phyloP scores from a whole-genome alignment of 768 basidiomycete species.

The Boletus tylopilopsis region DNA sequence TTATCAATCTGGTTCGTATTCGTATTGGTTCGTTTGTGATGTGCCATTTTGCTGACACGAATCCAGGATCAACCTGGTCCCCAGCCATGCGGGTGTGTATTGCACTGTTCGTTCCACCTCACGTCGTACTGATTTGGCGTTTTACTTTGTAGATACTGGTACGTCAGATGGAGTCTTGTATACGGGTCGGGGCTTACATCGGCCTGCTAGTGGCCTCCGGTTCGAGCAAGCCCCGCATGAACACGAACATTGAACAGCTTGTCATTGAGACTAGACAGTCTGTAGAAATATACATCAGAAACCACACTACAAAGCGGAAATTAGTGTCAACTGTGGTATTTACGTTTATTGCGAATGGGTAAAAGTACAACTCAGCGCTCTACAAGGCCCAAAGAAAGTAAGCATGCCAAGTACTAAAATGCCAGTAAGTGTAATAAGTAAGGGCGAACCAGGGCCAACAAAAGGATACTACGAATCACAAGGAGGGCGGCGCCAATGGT shows the following conservation, averaged over 20 bases:
- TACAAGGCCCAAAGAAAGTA: slow-evolving; percentile 28
- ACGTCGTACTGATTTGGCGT: neutral
- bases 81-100: slow-evolving; percentile 82
- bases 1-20: slow-evolving; percentile 81
- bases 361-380: slow-evolving; percentile 32
- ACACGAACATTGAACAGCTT: slow-evolving; percentile 39
- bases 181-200: neutral
- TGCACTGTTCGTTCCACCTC: slow-evolving; percentile 5
- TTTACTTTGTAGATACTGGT: slow-evolving; percentile 46
- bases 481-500: slow-evolving; percentile 4
- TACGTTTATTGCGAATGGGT: slow-evolving; percentile 26
- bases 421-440: slow-evolving; percentile 31
- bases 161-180: slow-evolving; percentile 15
- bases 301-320: slow-evolving; percentile 3
- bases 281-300: slow-evolving; percentile 14
- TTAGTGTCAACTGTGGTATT: slow-evolving; percentile 13
- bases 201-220: slow-evolving; percentile 66
- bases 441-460: slow-evolving; percentile 14
- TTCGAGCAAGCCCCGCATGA: slow-evolving; percentile 80
- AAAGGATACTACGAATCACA: slow-evolving; percentile 17
- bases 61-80: slow-evolving; percentile 82
- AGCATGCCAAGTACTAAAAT: slow-evolving; percentile 34
- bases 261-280: neutral
- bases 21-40: neutral
- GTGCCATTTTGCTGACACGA: slow-evolving; percentile 5